Conservation (phyloP, 2,329 filamentous ascomycete species). For the Cladorrhinum sp. region DNA sequence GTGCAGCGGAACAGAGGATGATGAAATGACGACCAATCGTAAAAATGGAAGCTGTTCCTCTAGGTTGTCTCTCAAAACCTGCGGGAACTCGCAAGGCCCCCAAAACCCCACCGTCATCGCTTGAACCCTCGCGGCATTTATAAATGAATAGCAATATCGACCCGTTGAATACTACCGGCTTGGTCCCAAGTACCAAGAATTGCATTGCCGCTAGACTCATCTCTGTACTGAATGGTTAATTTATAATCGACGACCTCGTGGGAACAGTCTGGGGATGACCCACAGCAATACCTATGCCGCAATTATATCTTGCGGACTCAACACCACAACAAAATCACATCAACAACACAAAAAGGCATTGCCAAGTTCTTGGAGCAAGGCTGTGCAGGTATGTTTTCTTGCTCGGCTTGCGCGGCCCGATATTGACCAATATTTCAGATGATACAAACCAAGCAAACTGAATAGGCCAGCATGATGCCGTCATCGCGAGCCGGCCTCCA, state of each 20-base stretch:
- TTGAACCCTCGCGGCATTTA: no score
- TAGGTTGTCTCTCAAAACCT: no score
- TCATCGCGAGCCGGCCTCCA: neutral
- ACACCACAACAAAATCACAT: neutral
- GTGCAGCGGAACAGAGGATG: no score
- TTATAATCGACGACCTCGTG: neutral
- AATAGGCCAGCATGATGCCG: neutral
- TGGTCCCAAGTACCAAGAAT: neutral
- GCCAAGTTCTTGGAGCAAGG: neutral
- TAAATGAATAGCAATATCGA: neutral
- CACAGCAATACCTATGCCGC: neutral
- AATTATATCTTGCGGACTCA: neutral
- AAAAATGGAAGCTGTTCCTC: no score
- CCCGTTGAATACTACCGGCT: neutral
- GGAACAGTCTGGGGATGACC: neutral
- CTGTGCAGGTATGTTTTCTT: neutral
- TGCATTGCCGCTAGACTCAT: neutral
- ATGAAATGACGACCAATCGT: no score
- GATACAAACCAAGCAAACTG: neutral
- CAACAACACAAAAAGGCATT: neutral
- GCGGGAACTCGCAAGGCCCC: no score
- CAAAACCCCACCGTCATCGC: no score
- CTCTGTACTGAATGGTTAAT: neutral
- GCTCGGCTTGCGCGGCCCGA: constrained; percentile 4
- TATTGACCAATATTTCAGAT: neutral